Conservation (phyloP, 352 stramenopile genomes). For the Phytophthora pluvialis region DNA sequence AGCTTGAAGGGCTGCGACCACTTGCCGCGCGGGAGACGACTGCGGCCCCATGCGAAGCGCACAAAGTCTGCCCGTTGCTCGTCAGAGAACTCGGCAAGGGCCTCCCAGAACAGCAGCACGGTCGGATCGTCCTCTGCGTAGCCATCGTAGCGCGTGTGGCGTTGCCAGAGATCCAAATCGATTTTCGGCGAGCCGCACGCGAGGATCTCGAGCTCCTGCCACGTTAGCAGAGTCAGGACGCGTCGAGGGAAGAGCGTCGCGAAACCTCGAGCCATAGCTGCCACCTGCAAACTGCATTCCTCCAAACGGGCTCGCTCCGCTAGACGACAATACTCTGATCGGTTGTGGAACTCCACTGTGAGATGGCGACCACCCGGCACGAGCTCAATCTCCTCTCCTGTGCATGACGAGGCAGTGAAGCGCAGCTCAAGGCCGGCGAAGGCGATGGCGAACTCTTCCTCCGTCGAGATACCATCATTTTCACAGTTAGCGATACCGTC, state of each 20-base stretch:
- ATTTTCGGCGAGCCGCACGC: conserved; percentile 93
- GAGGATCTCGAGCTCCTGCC: conserved; percentile 92
- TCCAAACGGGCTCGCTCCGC: conserved; percentile 83
- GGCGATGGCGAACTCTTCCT: conserved; percentile 79
- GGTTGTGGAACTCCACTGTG: conserved; percentile 86
- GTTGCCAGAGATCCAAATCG: conserved; percentile 87
- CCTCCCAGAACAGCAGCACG: conserved; percentile 91
- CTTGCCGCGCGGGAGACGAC: conserved; percentile 88
- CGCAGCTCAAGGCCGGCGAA: conserved; percentile 81
- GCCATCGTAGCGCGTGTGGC: conserved; percentile 91
- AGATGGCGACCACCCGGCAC: conserved; percentile 68
- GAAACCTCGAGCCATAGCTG: conserved; percentile 83
- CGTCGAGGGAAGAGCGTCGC: conserved; percentile 84
- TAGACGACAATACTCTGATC: conserved; percentile 83
- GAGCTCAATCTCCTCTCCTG: conserved; percentile 84
- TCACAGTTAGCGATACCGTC: conserved; percentile 88
- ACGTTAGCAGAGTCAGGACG: conserved; percentile 90
- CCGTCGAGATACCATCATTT: conserved; percentile 76
- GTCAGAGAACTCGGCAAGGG: conserved; percentile 87
- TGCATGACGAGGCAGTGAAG: conserved; percentile 88
- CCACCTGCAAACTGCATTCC: conserved; percentile 74
- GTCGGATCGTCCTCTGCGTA: conserved; percentile 85
- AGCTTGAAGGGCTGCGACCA: conserved; percentile 93
- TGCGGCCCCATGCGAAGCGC: conserved; percentile 95
- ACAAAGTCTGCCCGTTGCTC: conserved; percentile 92